Evolutionary conservation across 768 basidiomycete genomes (phyloP).

Genomic region (Tephrocybe sp.): DNA sequence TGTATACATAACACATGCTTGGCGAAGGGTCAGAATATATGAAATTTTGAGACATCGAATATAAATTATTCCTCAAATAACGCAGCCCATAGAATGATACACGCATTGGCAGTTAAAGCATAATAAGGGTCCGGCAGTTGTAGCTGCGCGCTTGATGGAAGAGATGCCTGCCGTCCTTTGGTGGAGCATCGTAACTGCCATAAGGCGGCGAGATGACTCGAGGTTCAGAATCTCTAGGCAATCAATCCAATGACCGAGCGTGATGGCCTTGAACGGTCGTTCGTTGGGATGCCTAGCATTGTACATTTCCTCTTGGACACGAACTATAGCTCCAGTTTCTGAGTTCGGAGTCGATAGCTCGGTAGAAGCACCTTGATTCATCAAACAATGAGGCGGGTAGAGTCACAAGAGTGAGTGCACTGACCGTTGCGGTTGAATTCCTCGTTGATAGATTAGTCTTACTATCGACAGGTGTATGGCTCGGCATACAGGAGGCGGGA

Average conservation of each 20-base stretch:
- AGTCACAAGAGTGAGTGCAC: constrained; percentile 11
- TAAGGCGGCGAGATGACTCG: constrained; percentile 15
- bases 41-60: too few species aligned
- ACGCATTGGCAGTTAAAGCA: constrained; percentile 44
- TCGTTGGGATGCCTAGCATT: constrained; percentile 61
- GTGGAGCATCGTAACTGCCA: constrained; percentile 15
- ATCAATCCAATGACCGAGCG: constrained; percentile 35
- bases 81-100: too few species aligned
- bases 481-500: constrained; percentile 16
- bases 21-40: too few species aligned
- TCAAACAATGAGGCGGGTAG: neutral
- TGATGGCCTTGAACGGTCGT: constrained; percentile 37
- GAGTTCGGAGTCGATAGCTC: constrained; percentile 44
- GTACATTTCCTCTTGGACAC: constrained; percentile 71
- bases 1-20: too few species aligned
- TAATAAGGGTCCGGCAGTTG: constrained; percentile 35
- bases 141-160: constrained; percentile 35
- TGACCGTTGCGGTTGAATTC: constrained; percentile 41
- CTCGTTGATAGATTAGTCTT: constrained; percentile 40
- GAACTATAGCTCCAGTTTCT: constrained; percentile 52
- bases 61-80: too few species aligned
- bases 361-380: constrained; percentile 32
- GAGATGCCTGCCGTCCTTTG: constrained; percentile 37
- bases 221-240: constrained; percentile 18
- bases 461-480: constrained; percentile 35